These are phyloP conservation scores for Aspergillus latus DNA, from an alignment of 2,329 filamentous ascomycete species.

Conservation along the genomic window DNA sequence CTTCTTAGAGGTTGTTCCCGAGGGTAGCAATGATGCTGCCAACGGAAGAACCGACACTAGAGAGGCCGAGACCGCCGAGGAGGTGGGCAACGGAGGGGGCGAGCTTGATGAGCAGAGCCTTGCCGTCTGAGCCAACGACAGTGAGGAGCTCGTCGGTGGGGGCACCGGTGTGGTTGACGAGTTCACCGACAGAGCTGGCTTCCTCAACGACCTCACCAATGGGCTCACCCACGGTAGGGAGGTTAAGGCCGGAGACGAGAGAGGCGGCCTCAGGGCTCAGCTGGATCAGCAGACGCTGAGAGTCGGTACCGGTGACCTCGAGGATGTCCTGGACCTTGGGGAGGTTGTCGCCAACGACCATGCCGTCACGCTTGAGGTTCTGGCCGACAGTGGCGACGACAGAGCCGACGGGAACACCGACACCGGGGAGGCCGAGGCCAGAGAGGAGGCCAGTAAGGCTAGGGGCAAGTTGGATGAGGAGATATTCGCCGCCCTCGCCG, in stretches of 20 bases:
- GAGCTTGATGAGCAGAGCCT: conserved; percentile 33
- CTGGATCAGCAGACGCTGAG: conserved; percentile 33
- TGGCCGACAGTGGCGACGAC: conserved; percentile 24
- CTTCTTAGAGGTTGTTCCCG: conserved; percentile 27
- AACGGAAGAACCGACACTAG: conserved; percentile 18
- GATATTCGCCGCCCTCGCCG: conserved; percentile 29
- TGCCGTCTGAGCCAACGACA: conserved; percentile 29
- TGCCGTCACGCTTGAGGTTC: conserved; percentile 32
- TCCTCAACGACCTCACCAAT: conserved; percentile 27
- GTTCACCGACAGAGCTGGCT: conserved; percentile 20
- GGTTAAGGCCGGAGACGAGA: conserved; percentile 26
- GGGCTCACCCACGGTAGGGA: conserved; percentile 29
- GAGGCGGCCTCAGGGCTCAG: conserved; percentile 28
- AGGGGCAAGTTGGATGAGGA: conserved; percentile 33
- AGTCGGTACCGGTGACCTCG: conserved; percentile 30
- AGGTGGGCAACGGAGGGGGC: conserved; percentile 21
- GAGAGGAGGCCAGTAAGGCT: conserved; percentile 18
- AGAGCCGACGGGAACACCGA: conserved; percentile 22
- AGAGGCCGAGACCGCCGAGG: conserved; percentile 17
- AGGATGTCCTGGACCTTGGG: conserved; percentile 28
- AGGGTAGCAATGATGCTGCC: conserved; percentile 26
- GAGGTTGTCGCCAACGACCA: conserved; percentile 29
- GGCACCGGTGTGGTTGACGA: conserved; percentile 29
- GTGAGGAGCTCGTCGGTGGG: conserved; percentile 28
- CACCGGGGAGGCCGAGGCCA: conserved; percentile 15